Evolutionary conservation across 2,329 filamentous ascomycete genomes (phyloP).

Genomic region (Aspergillus thermomutatus): DNA sequence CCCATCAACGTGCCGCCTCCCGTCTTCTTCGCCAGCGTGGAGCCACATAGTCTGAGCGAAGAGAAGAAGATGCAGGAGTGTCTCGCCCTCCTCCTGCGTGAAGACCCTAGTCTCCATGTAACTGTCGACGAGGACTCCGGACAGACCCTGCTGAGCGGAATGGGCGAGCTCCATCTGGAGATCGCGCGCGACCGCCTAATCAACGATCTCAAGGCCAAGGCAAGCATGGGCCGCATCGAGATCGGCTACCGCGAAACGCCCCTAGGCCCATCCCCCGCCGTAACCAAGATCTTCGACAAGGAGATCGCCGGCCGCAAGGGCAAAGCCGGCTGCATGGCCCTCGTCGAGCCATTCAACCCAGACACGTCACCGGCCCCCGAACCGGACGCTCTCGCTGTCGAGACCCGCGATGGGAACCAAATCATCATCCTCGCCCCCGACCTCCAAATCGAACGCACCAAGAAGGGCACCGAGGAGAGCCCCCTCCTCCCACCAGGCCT

Average conservation of each 20-base stretch:
- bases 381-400: conserved; percentile 37
- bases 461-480: conserved; percentile 39
- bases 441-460: conserved; percentile 38
- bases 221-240: conserved; percentile 80
- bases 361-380: conserved; percentile 16
- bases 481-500: conserved; percentile 55
- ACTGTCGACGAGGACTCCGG: conserved; percentile 84
- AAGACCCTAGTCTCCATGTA: conserved; percentile 89
- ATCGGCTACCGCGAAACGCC: conserved; percentile 92
- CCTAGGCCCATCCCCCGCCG: conserved; percentile 53
- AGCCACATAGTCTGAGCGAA: conserved; percentile 72
- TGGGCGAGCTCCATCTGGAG: conserved; percentile 94
- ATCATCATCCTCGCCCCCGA: conserved; percentile 56
- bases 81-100: conserved; percentile 73
- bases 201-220: conserved; percentile 84
- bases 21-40: conserved; percentile 94
- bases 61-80: conserved; percentile 76
- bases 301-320: conserved; percentile 76
- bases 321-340: conserved; percentile 70
- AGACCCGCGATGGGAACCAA: conserved; percentile 66
- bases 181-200: conserved; percentile 85
- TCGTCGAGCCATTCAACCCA: conserved; percentile 58
- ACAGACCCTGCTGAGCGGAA: conserved; percentile 88
- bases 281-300: conserved; percentile 68
- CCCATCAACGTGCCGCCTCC: conserved; percentile 88